Base-by-base conservation (phyloP, 1,284 basidiomycete genomes). In the Takashimella koratensis region DNA sequence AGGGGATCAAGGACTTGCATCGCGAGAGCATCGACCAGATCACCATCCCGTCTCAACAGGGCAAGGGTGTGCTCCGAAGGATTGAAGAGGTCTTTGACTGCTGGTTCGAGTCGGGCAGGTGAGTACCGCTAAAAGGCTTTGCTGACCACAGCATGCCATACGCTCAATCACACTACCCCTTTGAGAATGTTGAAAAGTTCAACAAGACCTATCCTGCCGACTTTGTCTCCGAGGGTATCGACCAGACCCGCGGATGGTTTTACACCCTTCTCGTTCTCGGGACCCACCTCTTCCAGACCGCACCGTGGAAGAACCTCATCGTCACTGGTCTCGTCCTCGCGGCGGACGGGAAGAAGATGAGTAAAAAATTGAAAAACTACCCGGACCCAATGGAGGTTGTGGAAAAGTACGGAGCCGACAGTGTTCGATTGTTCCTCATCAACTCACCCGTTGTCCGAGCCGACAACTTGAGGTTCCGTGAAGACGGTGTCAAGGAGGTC, bases 21-120 rank as follows among this genome's bases (percentile, higher is more conserved):
- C 82, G 93, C 54, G 93, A 98, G 62, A 90, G 85, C 71, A 93
- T 98, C 66, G 94, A 98, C 75, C 84, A 90, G 70, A 90, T 99
- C 78, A 94, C 90, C 53, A 98, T 98, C 67, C 96, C 95, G 4
- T 97, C 93, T 27, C 81, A 87, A 70, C 77, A 85, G 74, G 95
- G 94, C 59, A 96, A 94, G 70, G 96, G 95, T n/a, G 76, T 78
- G 20, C 79, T 99, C 43, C 90, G 83, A 75, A 86, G 95, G 55
- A 83, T 98, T 19, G 91, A 97, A 57, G 96, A 98, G 75, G 93
- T 99, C 26, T 98, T 99, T 74, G 96, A 99, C 75, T 99, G 96
- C 74, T 99, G 96, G 96, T 98, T 99, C 74, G 96, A 99, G 79
- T 98, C 95, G 5, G 96, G 96, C 77, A 92, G 88, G 90, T 90